Base-by-base conservation (phyloP, 129 eudicot species). In the Glebionis coronaria region DNA sequence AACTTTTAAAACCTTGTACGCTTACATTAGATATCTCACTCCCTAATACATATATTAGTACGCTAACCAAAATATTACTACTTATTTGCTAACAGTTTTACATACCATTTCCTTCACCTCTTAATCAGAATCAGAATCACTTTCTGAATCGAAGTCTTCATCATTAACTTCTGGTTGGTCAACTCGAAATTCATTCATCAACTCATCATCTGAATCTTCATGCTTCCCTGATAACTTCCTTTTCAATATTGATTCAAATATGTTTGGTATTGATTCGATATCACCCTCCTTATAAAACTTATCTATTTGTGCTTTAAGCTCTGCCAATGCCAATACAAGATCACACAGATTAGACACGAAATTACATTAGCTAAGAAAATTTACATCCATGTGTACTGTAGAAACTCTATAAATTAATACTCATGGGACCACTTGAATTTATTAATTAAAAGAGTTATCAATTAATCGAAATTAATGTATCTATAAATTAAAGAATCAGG, bases 161-260 rank as follows among this genome's bases (percentile, higher is more conserved):
- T 85, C 66, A 8, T 44, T 53, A 44, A 66, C 73, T 62, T 67
- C 75, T 11, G 68, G 5, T n/a, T 81, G 78, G 70, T 49, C 63
- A 28, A 56, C 27, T 57, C 56, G 73, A 61, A 88, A 65, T 60
- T 85, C 87, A 15, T 83, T 77, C 69, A 78, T 51, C 70, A 83
- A 44, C 15, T 88, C 93, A 71, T 88, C 85, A 23, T 85, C 93
- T 56, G 87, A 80, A 13, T 82, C 87, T 58, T 83, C 82, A 80
- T 88, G 90, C 76, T 83, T 85, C 45, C 78, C 85, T 8, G 80
- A 15, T 65, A 88, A 63, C 73, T 70, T 82, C 64, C 96, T 83
- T 63, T 73, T 80, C 16, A 85, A 23, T 42, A 83, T 79, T 8
- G 89, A 79, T 61, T 85, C 90, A 38, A 88, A 52, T 68, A 88